Base-by-base conservation (phyloP, 2,329 filamentous ascomycete genomes). In the Harringtonia aguacate region DNA sequence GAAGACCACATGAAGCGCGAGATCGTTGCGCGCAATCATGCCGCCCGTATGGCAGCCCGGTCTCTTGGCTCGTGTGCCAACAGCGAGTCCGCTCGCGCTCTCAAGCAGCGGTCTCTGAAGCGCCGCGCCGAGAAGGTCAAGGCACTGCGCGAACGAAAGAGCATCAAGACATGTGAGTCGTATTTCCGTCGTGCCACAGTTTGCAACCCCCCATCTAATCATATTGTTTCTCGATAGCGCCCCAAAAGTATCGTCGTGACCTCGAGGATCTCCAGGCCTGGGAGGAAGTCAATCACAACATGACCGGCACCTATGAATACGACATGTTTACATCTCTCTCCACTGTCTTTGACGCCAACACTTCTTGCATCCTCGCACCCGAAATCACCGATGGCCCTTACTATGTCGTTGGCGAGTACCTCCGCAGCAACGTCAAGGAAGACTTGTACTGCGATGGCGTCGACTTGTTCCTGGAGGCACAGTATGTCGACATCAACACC, bases 321-420 rank as follows among this genome's bases (percentile, higher is more conserved):
- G 60, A 56, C 34, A 42, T 51, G 10, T 51, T 56, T 45, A 67
- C 64, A 17, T 54, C 59, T 14, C 53, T 57, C 8, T 51, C 54
- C 41, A 61, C 51, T 48, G 55, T 71, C 28, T 70, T 70, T 44
- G 56, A 58, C 4, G 58, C 58, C 44, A 65, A 66, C 52, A 61
- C 56, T 29, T 64, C 65, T 20, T 75, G 72, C 50, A 59, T 73
- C 28, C 59, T 75, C 17, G 66, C 61, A 17, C 69, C 70, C 1
- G 70, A 75, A 53, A 65, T 67, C 21, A 74, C 66, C 8, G 62
- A 73, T 53, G 72, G 72, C 1, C 72, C 72, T 20, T 75, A 73
- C 59, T 77, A 69, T 49, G 68, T 76, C 40, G 55, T 60, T 21
- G 73, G 72, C 29, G 71, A 77, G 54, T 62, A 66, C 43, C 55